Evolutionary conservation across 495 filamentous ascomycete species (phyloP).

Genomic region (Durotheca rogersii): DNA sequence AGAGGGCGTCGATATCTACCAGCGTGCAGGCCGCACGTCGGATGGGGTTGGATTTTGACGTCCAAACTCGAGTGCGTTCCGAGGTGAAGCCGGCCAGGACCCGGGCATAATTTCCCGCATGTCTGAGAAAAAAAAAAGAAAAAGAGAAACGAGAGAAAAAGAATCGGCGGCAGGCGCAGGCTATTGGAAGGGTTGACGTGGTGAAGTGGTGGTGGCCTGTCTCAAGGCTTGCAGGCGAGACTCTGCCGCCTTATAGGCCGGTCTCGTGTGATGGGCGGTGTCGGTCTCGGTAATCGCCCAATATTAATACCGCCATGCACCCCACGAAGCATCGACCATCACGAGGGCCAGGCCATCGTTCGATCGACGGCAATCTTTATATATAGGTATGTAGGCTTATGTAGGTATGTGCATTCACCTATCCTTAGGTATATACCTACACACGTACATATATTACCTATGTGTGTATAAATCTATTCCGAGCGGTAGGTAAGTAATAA

Average conservation of each 20-base stretch:
- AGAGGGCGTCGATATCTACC: too few relatives aligned
- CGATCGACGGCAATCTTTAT: too few relatives aligned
- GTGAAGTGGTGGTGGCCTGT: conserved; percentile 7
- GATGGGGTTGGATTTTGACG: neutral
- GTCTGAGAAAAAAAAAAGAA: too few relatives aligned
- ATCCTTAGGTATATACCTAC: too few relatives aligned
- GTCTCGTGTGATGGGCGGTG: neutral
- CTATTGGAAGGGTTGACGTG: conserved; percentile 8
- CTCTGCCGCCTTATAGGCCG: conserved; percentile 20
- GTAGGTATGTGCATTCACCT: too few relatives aligned
- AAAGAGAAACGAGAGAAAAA: too few relatives aligned
- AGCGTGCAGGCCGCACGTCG: too few relatives aligned
- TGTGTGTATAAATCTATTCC: too few relatives aligned
- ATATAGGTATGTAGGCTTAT: too few relatives aligned
- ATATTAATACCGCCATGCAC: conserved; percentile 19
- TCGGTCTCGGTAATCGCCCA: neutral
- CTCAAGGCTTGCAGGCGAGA: conserved; percentile 21
- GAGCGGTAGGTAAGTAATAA: too few relatives aligned
- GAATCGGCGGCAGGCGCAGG: neutral
- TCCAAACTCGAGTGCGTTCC: neutral
- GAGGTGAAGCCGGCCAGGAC: neutral
- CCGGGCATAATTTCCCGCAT: neutral
- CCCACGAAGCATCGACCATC: conserved; percentile 25
- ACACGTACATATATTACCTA: too few relatives aligned
- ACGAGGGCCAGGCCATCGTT: too few relatives aligned